A percentile compares a stretch with the other conserved stretches of the same genome.
phyloP scores from a whole-genome alignment of 148 eudicot species.

The Chenopodium berlandieri region DNA sequence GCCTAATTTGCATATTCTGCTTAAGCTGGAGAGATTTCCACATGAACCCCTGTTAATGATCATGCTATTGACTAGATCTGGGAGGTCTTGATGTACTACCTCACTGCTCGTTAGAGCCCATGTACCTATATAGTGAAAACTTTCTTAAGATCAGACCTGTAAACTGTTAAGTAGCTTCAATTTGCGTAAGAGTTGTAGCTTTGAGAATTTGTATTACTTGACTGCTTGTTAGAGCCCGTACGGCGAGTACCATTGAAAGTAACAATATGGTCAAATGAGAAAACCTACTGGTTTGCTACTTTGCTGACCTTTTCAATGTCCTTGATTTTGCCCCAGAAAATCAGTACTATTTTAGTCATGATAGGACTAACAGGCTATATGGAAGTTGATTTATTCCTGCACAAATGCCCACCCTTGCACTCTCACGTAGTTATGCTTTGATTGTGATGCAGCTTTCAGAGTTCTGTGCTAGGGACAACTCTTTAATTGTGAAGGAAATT shows the following conservation, averaged over 20 bases:
- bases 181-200: background rate
- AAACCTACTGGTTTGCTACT: background rate
- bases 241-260: background rate
- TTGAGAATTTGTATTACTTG: background rate
- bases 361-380: background rate
- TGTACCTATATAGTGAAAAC: background rate
- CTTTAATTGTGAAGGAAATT: slow-evolving; percentile 75
- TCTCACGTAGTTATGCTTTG: slow-evolving; percentile 1
- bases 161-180: background rate
- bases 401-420: background rate
- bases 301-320: background rate
- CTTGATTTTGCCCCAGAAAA: background rate
- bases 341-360: background rate
- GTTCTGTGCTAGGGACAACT: slow-evolving; percentile 77
- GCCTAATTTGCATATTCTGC: background rate
- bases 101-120: background rate
- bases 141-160: background rate
- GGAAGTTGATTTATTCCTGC: background rate
- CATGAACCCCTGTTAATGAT: background rate
- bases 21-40: background rate
- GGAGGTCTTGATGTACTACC: background rate
- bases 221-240: background rate
- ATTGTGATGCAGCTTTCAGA: slow-evolving; percentile 61
- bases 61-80: background rate
- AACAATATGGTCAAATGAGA: background rate